These are phyloP conservation scores for Sphaerulina vaccinii DNA, from an alignment of 2,329 filamentous ascomycete species.

Conservation along the genomic window DNA sequence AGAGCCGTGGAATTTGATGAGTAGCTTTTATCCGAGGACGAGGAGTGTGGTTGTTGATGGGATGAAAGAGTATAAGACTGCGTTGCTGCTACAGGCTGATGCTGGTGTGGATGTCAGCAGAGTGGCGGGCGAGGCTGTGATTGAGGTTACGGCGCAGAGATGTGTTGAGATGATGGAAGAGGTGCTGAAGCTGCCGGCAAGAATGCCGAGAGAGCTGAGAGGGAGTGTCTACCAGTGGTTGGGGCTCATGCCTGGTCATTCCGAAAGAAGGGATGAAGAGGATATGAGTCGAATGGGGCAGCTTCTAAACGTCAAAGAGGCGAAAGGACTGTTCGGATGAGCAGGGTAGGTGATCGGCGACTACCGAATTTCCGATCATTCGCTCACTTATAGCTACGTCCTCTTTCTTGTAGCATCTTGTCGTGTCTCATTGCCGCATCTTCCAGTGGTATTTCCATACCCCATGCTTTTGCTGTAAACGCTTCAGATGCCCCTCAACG, in stretches of 20 bases:
- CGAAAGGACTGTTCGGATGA: constrained; percentile 13
- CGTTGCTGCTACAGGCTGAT: constrained; percentile 9
- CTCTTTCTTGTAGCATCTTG: background rate
- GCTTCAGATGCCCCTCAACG: background rate
- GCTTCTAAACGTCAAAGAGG: constrained; percentile 14
- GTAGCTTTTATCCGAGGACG: constrained; percentile 19
- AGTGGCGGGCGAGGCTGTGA: constrained; percentile 10
- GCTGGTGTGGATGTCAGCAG: background rate
- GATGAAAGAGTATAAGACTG: constrained; percentile 21
- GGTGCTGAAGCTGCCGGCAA: constrained; percentile 13
- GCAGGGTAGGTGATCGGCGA: too few relatives aligned
- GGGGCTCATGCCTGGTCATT: constrained; percentile 20
- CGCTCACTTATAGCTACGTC: too few relatives aligned
- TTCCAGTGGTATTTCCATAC: background rate
- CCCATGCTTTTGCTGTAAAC: background rate
- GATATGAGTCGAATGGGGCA: constrained; percentile 9
- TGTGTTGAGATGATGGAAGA: constrained; percentile 19
- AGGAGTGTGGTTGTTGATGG: constrained; percentile 19
- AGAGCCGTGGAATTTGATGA: constrained; percentile 24
- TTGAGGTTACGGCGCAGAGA: constrained; percentile 18
- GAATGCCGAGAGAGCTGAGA: constrained; percentile 20
- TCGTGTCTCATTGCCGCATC: background rate
- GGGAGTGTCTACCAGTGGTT: constrained; percentile 19
- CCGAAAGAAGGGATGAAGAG: constrained; percentile 13
- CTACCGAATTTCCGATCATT: too few relatives aligned